A percentile compares a stretch with the other conserved stretches of the same genome.
Evolutionary conservation across 495 filamentous ascomycete genomes (phyloP).

Genomic region (Durotheca rogersii): DNA sequence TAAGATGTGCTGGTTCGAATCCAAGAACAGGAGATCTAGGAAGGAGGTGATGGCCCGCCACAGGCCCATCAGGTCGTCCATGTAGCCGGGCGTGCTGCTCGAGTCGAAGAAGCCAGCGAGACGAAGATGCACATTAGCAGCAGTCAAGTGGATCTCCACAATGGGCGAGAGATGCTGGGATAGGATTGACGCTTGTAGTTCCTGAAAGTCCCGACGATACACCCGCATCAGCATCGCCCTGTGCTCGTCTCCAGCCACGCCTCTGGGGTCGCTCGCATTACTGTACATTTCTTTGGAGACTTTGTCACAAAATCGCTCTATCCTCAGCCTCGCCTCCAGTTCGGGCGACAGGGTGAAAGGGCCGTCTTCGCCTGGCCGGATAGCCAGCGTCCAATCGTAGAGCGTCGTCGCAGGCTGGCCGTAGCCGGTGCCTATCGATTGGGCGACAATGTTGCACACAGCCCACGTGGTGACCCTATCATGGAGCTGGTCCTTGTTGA

Average conservation of each 20-base stretch:
- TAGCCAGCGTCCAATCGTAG: slow-evolving; percentile 81
- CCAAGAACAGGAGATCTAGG: slow-evolving; percentile 65
- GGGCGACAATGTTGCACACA: slow-evolving; percentile 89
- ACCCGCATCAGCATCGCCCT: slow-evolving; percentile 65
- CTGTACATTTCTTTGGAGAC: slow-evolving; percentile 84
- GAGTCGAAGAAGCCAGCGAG: slow-evolving; percentile 89
- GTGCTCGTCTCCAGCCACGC: slow-evolving; percentile 69
- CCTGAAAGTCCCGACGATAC: slow-evolving; percentile 56
- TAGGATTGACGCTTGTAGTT: slow-evolving; percentile 53
- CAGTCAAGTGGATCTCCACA: slow-evolving; percentile 71
- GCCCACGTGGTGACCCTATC: slow-evolving; percentile 91
- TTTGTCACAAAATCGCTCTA: slow-evolving; percentile 82
- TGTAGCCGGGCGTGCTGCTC: slow-evolving; percentile 68
- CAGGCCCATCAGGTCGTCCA: slow-evolving; percentile 72
- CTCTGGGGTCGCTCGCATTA: slow-evolving; percentile 72
- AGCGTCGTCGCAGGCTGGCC: slow-evolving; percentile 86
- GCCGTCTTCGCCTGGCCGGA: slow-evolving; percentile 60
- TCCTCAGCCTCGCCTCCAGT: slow-evolving; percentile 67
- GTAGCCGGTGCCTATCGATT: slow-evolving; percentile 86
- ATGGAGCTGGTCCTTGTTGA: slow-evolving; percentile 79
- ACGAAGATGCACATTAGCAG: slow-evolving; percentile 78
- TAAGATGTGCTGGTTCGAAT: slow-evolving; percentile 53
- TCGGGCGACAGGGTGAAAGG: slow-evolving; percentile 68
- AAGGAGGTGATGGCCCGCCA: slow-evolving; percentile 75
- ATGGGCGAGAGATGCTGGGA: slow-evolving; percentile 57